phyloP scores from a whole-genome alignment of 495 filamentous ascomycete genomes.

The Aspergillus steynii region DNA sequence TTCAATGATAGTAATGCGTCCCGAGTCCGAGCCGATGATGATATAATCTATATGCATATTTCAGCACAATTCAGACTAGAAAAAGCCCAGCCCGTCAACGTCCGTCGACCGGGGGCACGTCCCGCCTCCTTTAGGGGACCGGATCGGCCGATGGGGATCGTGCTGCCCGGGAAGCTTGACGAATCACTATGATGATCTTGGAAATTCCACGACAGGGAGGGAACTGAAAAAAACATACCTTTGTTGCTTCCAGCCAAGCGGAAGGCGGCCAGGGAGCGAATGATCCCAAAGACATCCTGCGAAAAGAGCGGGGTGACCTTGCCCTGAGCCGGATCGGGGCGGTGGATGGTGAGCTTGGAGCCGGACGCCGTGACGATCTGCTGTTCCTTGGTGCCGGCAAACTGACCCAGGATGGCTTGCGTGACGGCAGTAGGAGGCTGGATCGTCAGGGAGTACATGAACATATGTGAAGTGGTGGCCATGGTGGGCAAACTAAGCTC shows the following conservation, averaged over 20 bases:
- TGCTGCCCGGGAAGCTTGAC: constrained; percentile 67
- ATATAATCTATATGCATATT: constrained; percentile 77
- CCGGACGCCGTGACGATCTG: constrained; percentile 95
- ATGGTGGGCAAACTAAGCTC: constrained; percentile 58
- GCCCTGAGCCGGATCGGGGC: constrained; percentile 79
- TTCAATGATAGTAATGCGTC: constrained; percentile 90
- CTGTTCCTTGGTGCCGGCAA: constrained; percentile 91
- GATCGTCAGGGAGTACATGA: constrained; percentile 94
- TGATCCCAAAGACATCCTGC: constrained; percentile 95
- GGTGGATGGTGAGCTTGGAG: constrained; percentile 82
- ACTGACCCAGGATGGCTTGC: constrained; percentile 89
- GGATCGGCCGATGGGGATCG: constrained; percentile 40
- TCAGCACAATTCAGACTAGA: constrained; percentile 57
- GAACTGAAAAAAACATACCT: constrained; percentile 66
- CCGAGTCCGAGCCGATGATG: constrained; percentile 92
- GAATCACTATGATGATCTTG: constrained; percentile 90
- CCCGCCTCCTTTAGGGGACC: constrained; percentile 30
- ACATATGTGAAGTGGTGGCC: constrained; percentile 97
- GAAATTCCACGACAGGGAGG: constrained; percentile 44
- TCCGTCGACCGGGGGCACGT: constrained; percentile 46
- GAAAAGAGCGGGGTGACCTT: constrained; percentile 83
- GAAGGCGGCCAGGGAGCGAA: constrained; percentile 82
- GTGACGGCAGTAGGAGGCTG: constrained; percentile 85
- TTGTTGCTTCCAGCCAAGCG: constrained; percentile 90
- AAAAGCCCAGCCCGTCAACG: constrained; percentile 30